Evolutionary conservation across 1,139 yeast species (phyloP).

Genomic region (Lodderomyces parapsilosis): DNA sequence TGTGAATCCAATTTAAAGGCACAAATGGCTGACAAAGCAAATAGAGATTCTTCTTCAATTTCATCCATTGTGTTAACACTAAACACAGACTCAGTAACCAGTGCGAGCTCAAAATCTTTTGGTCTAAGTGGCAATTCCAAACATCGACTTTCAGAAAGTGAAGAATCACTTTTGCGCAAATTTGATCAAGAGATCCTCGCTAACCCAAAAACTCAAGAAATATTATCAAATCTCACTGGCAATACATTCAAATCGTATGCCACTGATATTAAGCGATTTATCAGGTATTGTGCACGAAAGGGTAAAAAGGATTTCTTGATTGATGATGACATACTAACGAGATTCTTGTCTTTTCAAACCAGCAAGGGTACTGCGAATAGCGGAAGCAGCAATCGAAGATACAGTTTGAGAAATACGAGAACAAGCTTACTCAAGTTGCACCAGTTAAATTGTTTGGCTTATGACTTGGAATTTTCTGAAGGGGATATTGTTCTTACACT

Average conservation of each 20-base stretch:
- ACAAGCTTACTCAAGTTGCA: conserved; percentile 16
- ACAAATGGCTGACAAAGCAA: neutral
- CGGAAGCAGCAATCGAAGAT: conserved; percentile 5
- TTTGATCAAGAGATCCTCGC: conserved; percentile 15
- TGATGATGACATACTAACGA: conserved; percentile 13
- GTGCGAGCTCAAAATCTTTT: conserved; percentile 2
- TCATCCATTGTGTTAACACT: neutral
- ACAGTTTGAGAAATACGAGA: conserved; percentile 12
- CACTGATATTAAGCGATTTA: conserved; percentile 15
- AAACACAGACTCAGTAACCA: neutral
- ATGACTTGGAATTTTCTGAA: conserved; percentile 17
- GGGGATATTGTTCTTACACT: conserved; percentile 63
- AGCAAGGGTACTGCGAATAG: conserved; percentile 7
- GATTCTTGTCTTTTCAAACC: conserved; percentile 13
- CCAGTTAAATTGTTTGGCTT: conserved; percentile 16
- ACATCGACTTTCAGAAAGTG: conserved; percentile 12
- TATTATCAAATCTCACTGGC: conserved; percentile 12
- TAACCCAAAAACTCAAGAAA: conserved; percentile 9
- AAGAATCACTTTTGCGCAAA: conserved; percentile 12
- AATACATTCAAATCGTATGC: conserved; percentile 16
- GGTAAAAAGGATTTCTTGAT: conserved; percentile 13
- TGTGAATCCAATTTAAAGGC: neutral
- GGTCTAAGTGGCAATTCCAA: conserved; percentile 13
- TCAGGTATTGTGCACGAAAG: conserved; percentile 15
- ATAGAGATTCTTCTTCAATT: conserved; percentile 1